These are phyloP conservation scores for Closterium sp. DNA, from an alignment of 139 green algal species.

Conservation along the genomic window DNA sequence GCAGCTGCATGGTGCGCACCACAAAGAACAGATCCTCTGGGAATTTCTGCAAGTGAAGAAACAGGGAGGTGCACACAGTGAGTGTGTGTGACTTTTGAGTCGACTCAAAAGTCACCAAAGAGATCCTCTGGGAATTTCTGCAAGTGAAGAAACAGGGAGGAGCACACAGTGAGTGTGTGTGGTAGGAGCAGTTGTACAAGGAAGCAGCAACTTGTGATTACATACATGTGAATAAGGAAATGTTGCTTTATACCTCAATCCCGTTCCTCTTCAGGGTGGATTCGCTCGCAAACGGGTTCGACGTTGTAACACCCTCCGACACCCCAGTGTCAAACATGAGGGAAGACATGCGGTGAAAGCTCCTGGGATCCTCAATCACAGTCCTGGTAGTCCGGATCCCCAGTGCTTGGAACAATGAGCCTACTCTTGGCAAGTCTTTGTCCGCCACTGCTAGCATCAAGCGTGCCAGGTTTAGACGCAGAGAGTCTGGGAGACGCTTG, in stretches of 20 bases:
- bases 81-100: no score
- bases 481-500: conserved; percentile 78
- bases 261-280: conserved; percentile 75
- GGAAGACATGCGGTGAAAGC: not conserved
- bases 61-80: no score
- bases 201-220: no score
- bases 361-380: not conserved
- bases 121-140: conserved; percentile 67
- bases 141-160: not conserved
- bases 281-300: conserved; percentile 4
- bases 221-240: no score
- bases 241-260: conserved; percentile 58
- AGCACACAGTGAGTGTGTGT: no score
- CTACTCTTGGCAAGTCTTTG: conserved; percentile 8
- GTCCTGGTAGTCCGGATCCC: not conserved
- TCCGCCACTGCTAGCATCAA: conserved; percentile 71
- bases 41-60: conserved; percentile 62
- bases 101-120: no score
- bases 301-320: not conserved
- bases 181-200: no score
- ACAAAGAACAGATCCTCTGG: conserved; percentile 97
- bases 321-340: not conserved
- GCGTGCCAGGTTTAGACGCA: conserved; percentile 69
- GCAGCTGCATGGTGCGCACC: conserved; percentile 76
- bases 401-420: conserved; percentile 52